Conservation (phyloP, 2,329 filamentous ascomycete genomes). For the Fusarium sp. region DNA sequence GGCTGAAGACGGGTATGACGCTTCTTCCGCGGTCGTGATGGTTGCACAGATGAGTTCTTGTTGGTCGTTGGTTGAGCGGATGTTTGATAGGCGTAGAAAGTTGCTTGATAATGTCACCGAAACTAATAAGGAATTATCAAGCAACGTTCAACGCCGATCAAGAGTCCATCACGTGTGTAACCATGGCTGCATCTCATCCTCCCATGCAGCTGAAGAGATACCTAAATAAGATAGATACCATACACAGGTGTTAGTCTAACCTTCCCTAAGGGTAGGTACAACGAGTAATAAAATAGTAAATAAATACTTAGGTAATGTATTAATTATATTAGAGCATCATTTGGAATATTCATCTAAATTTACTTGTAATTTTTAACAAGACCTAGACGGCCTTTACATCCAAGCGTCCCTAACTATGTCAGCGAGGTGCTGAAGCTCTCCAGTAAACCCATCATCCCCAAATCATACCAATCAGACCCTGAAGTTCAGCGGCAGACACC, state of each 20-base stretch:
- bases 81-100: background rate
- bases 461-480: too few species aligned
- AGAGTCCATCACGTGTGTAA: background rate
- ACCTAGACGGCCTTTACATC: background rate
- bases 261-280: background rate
- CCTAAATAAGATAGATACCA: background rate
- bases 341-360: background rate
- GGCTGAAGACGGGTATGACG: slow-evolving; percentile 37
- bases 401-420: background rate
- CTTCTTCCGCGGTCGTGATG: slow-evolving; percentile 9
- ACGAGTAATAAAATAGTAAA: background rate
- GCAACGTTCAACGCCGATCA: background rate
- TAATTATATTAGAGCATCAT: background rate
- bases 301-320: background rate
- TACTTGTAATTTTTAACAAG: background rate
- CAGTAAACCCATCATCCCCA: too few species aligned
- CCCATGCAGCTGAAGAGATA: background rate
- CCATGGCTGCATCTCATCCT: background rate
- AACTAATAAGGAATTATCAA: background rate
- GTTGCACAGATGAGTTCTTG: background rate
- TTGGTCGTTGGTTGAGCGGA: background rate
- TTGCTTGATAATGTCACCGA: background rate
- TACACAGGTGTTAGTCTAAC: background rate
- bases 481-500: too few species aligned
- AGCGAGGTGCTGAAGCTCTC: background rate